phyloP scores from a whole-genome alignment of 352 stramenopile genomes.

The Phytophthora pistaciae region DNA sequence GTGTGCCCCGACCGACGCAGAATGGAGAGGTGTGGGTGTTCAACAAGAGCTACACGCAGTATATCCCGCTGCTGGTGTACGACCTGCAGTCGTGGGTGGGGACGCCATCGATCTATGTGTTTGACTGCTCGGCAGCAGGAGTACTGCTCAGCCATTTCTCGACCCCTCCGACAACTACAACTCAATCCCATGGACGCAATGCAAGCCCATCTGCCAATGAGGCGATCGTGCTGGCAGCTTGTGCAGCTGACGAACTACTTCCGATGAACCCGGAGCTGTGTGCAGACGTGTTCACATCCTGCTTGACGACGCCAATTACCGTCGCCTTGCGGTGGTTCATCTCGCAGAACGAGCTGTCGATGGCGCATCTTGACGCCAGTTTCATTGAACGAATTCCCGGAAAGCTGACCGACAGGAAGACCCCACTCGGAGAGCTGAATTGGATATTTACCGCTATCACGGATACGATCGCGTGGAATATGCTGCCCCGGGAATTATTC shows the following conservation, averaged over 20 bases:
- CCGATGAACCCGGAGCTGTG: conserved; percentile 97
- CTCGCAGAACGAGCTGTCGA: conserved; percentile 91
- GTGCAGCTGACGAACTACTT: conserved; percentile 94
- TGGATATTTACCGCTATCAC: conserved; percentile 99
- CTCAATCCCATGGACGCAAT: conserved; percentile 29
- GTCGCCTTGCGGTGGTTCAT: conserved; percentile 99
- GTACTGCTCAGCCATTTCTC: conserved; percentile 96
- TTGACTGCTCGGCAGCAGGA: conserved; percentile 98
- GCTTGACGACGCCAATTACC: conserved; percentile 98
- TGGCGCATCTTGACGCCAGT: conserved; percentile 85
- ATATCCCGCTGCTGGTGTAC: conserved; percentile 98
- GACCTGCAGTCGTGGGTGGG: conserved; percentile 96
- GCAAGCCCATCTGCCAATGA: conserved; percentile 64
- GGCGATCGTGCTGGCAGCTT: conserved; percentile 98
- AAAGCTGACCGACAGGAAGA: conserved; percentile 95
- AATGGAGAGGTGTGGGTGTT: conserved; percentile 99
- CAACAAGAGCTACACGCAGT: conserved; percentile 99
- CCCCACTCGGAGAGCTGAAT: conserved; percentile 98
- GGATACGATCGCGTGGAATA: conserved; percentile 99
- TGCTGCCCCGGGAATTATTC: conserved; percentile 96
- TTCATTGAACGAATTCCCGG: conserved; percentile 92
- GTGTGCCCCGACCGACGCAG: conserved; percentile 96
- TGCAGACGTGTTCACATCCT: conserved; percentile 99
- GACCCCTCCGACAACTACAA: conserved; percentile 34
- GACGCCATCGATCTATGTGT: conserved; percentile 96